Conservation (phyloP, 352 stramenopile genomes). For the Pythium aquatile region DNA sequence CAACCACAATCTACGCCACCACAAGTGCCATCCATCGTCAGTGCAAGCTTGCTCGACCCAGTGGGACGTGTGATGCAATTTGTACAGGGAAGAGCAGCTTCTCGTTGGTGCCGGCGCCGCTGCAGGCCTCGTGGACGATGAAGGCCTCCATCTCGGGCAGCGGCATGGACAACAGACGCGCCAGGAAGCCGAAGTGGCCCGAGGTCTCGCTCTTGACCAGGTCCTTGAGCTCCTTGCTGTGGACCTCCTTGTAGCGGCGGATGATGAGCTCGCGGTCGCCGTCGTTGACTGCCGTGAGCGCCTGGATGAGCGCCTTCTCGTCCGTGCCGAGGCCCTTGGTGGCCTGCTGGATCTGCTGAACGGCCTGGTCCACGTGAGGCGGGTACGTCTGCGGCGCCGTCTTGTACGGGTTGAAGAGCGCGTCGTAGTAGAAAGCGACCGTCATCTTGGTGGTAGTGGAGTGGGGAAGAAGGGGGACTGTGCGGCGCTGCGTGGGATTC, state of each 20-base stretch:
- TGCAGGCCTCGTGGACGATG: slow-evolving; percentile 55
- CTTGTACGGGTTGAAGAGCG: slow-evolving; percentile 23
- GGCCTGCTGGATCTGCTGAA: slow-evolving; percentile 52
- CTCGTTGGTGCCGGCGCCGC: slow-evolving; percentile 53
- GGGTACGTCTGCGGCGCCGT: slow-evolving; percentile 27
- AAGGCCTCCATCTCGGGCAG: slow-evolving; percentile 68
- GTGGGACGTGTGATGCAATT: not conserved
- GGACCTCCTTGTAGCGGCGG: slow-evolving; percentile 68
- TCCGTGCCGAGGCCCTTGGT: slow-evolving; percentile 73
- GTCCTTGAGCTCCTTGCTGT: slow-evolving; percentile 54
- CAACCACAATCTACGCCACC: slow-evolving; percentile 49
- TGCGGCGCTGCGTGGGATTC: slow-evolving; percentile 8
- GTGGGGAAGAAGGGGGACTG: not conserved
- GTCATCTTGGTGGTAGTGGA: slow-evolving; percentile 24
- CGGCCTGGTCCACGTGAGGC: slow-evolving; percentile 51
- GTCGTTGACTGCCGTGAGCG: slow-evolving; percentile 43
- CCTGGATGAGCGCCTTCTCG: slow-evolving; percentile 54
- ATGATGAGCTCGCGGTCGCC: slow-evolving; percentile 59
- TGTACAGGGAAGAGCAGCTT: slow-evolving; percentile 64
- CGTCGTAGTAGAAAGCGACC: slow-evolving; percentile 31
- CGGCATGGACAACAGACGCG: slow-evolving; percentile 59
- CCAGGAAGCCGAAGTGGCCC: slow-evolving; percentile 67
- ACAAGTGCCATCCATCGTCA: not conserved
- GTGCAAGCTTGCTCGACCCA: not conserved
- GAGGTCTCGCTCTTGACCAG: slow-evolving; percentile 63